Evolutionary conservation across 495 filamentous ascomycete genomes (phyloP), one percentile per base, ranked within the genome.

Genomic region (Aspergillus steynii): DNA sequence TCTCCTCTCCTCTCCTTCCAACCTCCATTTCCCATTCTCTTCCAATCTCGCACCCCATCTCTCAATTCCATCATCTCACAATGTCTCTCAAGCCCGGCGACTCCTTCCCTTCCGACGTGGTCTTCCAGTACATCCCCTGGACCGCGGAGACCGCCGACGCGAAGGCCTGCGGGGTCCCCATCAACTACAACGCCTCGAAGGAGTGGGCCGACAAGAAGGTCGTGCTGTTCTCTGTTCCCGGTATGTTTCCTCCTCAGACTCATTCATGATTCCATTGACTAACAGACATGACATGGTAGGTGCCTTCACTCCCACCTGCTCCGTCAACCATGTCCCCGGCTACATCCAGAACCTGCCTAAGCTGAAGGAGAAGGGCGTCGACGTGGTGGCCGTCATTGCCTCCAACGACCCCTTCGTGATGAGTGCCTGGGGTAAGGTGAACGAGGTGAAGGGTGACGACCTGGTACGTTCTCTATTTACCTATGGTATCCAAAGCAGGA

Each of bases 351-450:
- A 91, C 63, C 77, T 90, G 25, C 68, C 80, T n/a, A 74, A 87
- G 61, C 78, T 97, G 71, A 87, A 87, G 72, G 78, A 80, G 62
- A 94, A 93, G 82, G 93, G 91, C 31, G 91, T 97, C 27, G 90
- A 97, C 73, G 70, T 91, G 54, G 85, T 97, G 51, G 83, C 90
- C 20, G 87, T 94, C 58, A 85, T 96, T 66, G 90, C 92, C 26
- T 91, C 78, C 80, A 97, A 98, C 65, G 93, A 97, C 76, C 81
- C 87, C 14, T 96, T 85, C 68, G 93, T 98, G 58, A 96, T 96
- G 91, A 86, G 85, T 64, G 93, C 93, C 14, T 98, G 94, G 94
- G 90, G 88, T 66, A 97, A 96, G 83, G 94, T 91, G 29, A 96
- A 97, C 73, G 79, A 83, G 29, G 82, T 96, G 62, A 89, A 86